phyloP scores from a whole-genome alignment of 768 basidiomycete genomes.

The Pisolithus orientalis region DNA sequence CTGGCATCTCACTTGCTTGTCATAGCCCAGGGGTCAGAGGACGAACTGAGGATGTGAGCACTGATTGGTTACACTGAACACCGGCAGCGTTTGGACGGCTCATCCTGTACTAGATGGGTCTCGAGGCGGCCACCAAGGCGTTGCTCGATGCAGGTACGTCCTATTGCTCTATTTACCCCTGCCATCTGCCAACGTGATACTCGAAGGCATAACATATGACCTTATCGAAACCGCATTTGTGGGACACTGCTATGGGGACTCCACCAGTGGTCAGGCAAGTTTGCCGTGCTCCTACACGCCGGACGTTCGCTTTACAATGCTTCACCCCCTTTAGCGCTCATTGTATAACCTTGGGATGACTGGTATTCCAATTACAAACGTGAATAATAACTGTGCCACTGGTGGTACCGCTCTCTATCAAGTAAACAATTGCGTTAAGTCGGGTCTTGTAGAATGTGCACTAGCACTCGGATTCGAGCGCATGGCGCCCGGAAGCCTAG shows the following conservation, averaged over 20 bases:
- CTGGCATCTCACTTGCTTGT: constrained; percentile 1
- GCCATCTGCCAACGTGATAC: not conserved
- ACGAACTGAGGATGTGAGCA: constrained; percentile 65
- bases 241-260: constrained; percentile 77
- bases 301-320: not conserved
- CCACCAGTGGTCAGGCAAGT: constrained; percentile 65
- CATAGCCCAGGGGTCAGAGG: constrained; percentile 58
- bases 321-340: constrained; percentile 43
- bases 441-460: constrained; percentile 64
- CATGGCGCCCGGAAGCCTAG: constrained; percentile 71
- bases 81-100: not conserved
- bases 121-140: constrained; percentile 84
- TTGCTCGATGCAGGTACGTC: constrained; percentile 70
- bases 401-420: constrained; percentile 74
- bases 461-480: constrained; percentile 85
- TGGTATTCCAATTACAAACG: constrained; percentile 77
- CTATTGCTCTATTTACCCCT: not conserved
- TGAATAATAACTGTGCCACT: constrained; percentile 86
- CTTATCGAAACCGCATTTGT: constrained; percentile 65
- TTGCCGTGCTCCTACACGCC: not conserved
- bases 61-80: not conserved
- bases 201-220: constrained; percentile 76
- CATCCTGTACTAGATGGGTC: constrained; percentile 54
- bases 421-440: constrained; percentile 65
- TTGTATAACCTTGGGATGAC: constrained; percentile 82